phyloP scores from a whole-genome alignment of 2,329 filamentous ascomycete species.

The Pestalotiopsis sp. region DNA sequence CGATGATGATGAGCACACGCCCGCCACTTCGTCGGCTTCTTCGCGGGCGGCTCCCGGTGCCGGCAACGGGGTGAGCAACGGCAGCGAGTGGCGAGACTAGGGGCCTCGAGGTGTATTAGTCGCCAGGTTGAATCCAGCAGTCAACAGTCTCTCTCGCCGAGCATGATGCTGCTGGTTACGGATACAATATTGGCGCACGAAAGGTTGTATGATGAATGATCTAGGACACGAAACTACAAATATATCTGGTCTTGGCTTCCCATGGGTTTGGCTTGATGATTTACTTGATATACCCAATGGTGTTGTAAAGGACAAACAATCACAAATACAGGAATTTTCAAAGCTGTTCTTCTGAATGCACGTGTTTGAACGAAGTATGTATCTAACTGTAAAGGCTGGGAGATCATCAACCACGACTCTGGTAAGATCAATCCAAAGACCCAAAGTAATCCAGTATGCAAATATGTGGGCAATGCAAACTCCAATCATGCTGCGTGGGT shows the following conservation, averaged over 20 bases:
- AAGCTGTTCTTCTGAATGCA: too few species aligned
- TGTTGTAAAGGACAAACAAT: not conserved
- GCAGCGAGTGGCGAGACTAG: constrained; percentile 32
- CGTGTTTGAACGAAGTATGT: too few species aligned
- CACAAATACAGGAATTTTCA: too few species aligned
- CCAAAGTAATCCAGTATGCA: not conserved
- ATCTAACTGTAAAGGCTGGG: too few species aligned
- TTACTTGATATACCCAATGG: constrained; percentile 14
- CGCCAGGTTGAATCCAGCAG: not conserved
- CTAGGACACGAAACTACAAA: not conserved
- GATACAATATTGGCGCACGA: not conserved
- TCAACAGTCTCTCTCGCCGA: not conserved
- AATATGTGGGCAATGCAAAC: not conserved
- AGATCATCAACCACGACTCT: too few species aligned
- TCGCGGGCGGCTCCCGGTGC: constrained; percentile 17
- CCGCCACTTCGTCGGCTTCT: constrained; percentile 19
- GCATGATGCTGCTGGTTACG: not conserved
- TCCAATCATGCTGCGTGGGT: not conserved
- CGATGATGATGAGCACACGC: constrained; percentile 41
- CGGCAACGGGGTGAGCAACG: constrained; percentile 27
- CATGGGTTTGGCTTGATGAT: not conserved
- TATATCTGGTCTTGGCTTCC: not conserved
- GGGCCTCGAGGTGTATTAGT: too few species aligned
- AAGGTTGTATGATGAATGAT: not conserved
- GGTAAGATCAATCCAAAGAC: not conserved